A percentile compares a stretch with the other conserved stretches of the same genome.
Conservation (phyloP, 163 green algal genomes). For the Scenedesmus sp. region DNA sequence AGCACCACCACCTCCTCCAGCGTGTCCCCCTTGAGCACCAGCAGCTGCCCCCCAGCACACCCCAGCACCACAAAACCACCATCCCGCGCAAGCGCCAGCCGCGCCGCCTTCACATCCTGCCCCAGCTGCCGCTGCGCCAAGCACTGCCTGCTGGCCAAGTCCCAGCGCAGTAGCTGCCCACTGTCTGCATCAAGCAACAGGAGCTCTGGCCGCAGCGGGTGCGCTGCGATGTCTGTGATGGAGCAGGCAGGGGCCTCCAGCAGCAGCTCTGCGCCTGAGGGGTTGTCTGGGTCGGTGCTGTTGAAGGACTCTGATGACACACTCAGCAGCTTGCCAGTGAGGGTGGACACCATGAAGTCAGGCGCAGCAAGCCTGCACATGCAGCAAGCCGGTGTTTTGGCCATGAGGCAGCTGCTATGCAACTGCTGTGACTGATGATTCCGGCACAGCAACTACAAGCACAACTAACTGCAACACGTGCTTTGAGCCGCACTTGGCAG, state of each 20-base stretch:
- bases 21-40: conserved; percentile 48
- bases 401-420: neutral
- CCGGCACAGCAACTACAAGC: no score
- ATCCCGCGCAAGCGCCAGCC: conserved; percentile 26
- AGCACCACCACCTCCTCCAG: conserved; percentile 40
- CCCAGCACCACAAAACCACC: conserved; percentile 43
- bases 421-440: no score
- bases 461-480: no score
- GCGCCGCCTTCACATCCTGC: neutral
- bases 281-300: conserved; percentile 31
- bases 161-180: conserved; percentile 60
- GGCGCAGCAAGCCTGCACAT: conserved; percentile 64
- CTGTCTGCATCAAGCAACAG: conserved; percentile 46
- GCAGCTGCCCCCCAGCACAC: conserved; percentile 45
- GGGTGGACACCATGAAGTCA: conserved; percentile 80
- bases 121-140: conserved; percentile 10
- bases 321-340: conserved; percentile 62
- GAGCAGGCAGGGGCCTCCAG: conserved; percentile 53
- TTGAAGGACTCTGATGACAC: conserved; percentile 60
- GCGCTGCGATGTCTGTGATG: conserved; percentile 62
- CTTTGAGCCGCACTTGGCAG: no score
- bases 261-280: conserved; percentile 28
- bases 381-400: neutral
- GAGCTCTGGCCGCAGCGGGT: conserved; percentile 63
- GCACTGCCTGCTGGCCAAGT: conserved; percentile 52